These are phyloP conservation scores for Malassezia psittaci DNA, from an alignment of 1,284 basidiomycete genomes.

Conservation along the genomic window DNA sequence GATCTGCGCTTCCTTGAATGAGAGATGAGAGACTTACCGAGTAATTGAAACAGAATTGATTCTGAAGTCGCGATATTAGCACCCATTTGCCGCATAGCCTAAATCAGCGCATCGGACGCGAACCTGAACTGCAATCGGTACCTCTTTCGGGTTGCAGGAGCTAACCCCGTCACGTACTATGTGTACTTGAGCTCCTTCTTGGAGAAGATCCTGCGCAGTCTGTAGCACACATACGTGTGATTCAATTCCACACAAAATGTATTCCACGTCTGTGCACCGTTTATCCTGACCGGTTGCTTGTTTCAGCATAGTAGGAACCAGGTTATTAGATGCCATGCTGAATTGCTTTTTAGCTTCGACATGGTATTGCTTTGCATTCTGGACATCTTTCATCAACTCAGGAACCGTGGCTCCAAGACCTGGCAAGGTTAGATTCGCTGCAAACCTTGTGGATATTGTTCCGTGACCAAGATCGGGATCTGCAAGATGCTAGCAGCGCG, in stretches of 20 bases:
- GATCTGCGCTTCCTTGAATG: not conserved
- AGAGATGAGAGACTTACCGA: not conserved
- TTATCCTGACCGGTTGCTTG: not conserved
- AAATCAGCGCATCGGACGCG: not conserved
- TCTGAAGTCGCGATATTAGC: not conserved
- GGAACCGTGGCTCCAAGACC: not conserved
- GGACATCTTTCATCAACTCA: not conserved
- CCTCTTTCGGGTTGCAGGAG: not conserved
- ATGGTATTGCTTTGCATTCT: not conserved
- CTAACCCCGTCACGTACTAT: not conserved
- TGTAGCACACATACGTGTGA: conserved; percentile 6
- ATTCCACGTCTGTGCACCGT: not conserved
- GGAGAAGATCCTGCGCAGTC: not conserved
- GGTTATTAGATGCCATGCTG: not conserved
- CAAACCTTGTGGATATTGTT: conserved; percentile 3
- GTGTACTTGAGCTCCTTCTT: not conserved
- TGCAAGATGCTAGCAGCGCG: conserved; percentile 1
- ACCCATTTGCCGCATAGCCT: not conserved
- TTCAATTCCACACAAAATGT: conserved; percentile 9
- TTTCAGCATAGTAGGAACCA: not conserved
- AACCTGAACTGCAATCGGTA: not conserved
- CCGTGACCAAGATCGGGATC: conserved; percentile 3
- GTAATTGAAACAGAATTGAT: not conserved
- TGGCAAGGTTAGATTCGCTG: not conserved
- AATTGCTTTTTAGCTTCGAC: not conserved